Evolutionary conservation across 139 green algal genomes (phyloP).

Genomic region (Micractinium conductrix): DNA sequence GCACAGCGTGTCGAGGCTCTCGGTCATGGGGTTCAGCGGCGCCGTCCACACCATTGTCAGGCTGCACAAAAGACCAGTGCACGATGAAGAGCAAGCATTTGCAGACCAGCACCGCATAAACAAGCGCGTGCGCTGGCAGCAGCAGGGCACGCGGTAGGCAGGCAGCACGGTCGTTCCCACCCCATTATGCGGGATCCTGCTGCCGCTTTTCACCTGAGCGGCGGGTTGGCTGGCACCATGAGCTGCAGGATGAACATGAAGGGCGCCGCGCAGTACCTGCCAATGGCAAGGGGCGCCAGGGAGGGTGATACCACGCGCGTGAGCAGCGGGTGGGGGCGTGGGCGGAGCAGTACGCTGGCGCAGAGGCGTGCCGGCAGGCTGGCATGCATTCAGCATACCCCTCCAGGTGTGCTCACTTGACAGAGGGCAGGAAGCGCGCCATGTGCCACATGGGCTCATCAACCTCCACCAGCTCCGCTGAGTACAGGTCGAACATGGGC

Average conservation of each 20-base stretch:
- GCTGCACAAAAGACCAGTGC: neutral
- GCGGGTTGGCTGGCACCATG: slow-evolving; percentile 67
- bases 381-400: neutral
- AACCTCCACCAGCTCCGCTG: slow-evolving; percentile 64
- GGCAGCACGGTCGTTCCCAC: neutral
- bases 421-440: slow-evolving; percentile 54
- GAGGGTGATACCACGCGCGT: neutral
- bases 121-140: no score
- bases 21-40: slow-evolving; percentile 40
- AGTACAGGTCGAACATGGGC: slow-evolving; percentile 65
- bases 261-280: slow-evolving; percentile 58
- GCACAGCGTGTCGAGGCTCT: slow-evolving; percentile 29
- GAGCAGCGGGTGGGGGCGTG: neutral
- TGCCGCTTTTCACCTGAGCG: slow-evolving; percentile 25
- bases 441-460: slow-evolving; percentile 64
- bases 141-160: no score
- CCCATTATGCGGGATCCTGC: no score
- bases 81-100: no score
- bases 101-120: no score
- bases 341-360: neutral
- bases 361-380: neutral
- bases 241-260: slow-evolving; percentile 76
- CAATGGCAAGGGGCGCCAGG: neutral
- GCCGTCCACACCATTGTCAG: slow-evolving; percentile 59
- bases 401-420: slow-evolving; percentile 37